phyloP scores from a whole-genome alignment of 441 rosid genomes.

The Gossypium lobatum region DNA sequence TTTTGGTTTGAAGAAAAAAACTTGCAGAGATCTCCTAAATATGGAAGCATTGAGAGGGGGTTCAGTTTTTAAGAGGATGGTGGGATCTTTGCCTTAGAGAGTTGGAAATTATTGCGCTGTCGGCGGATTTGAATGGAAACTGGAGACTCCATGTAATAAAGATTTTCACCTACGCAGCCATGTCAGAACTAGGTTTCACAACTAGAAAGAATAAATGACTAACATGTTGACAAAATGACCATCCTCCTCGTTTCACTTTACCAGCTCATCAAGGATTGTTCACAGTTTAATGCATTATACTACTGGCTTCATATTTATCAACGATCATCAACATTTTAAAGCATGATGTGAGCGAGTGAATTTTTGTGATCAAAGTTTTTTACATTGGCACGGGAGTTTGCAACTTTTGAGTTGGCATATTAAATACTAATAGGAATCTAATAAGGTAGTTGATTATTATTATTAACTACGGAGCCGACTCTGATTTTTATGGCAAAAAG shows the following conservation, averaged over 20 bases:
- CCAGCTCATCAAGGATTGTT: too few species aligned
- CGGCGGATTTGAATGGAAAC: slow-evolving; percentile 33
- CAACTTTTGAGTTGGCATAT: slow-evolving; percentile 17
- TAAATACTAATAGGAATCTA: slow-evolving; percentile 9
- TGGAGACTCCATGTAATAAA: slow-evolving; percentile 28
- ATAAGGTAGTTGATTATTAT: slow-evolving; percentile 4
- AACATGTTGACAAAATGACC: neutral
- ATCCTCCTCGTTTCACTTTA: neutral
- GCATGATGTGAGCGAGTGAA: neutral
- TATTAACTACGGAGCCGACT: slow-evolving; percentile 9
- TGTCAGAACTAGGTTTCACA: neutral
- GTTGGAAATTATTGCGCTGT: slow-evolving; percentile 16
- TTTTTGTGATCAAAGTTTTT: neutral
- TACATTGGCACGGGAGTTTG: slow-evolving; percentile 11
- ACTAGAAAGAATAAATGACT: slow-evolving; percentile 3
- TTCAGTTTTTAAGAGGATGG: slow-evolving; percentile 7
- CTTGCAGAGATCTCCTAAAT: slow-evolving; percentile 19
- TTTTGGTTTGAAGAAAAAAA: neutral
- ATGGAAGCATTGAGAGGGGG: neutral
- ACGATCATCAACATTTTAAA: neutral
- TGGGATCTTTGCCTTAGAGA: too few species aligned
- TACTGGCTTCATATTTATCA: too few species aligned
- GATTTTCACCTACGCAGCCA: slow-evolving; percentile 35
- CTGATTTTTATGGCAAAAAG: neutral
- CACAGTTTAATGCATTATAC: too few species aligned